Evolutionary conservation across 805 yeast genomes (phyloP).

Genomic region (Candida ficus): DNA sequence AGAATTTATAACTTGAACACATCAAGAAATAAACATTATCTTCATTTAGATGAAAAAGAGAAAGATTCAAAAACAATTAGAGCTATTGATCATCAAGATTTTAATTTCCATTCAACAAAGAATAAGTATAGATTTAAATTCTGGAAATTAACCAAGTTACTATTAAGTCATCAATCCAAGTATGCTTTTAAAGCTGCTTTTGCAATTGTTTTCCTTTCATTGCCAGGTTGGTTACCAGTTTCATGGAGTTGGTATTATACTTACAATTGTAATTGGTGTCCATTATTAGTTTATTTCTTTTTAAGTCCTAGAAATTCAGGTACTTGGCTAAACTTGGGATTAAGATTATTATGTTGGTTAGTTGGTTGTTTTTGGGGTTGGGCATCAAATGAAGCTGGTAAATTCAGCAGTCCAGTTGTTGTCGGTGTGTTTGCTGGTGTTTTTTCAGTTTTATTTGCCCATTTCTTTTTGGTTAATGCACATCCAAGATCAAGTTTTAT

Average conservation of each 20-base stretch:
- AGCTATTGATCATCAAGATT: slow-evolving; percentile 39
- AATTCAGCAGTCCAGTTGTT: slow-evolving; percentile 34
- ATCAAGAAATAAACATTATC: slow-evolving; percentile 27
- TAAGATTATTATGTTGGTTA: slow-evolving; percentile 32
- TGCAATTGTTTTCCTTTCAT: slow-evolving; percentile 31
- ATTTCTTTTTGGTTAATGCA: slow-evolving; percentile 29
- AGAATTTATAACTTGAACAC: slow-evolving; percentile 40
- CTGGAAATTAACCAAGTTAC: slow-evolving; percentile 31
- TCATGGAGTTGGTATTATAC: slow-evolving; percentile 38
- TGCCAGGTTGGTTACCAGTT: slow-evolving; percentile 39
- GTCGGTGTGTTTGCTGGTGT: slow-evolving; percentile 35
- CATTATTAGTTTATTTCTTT: slow-evolving; percentile 30
- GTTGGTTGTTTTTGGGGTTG: slow-evolving; percentile 45
- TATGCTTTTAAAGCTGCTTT: slow-evolving; percentile 39
- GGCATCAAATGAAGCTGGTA: slow-evolving; percentile 36
- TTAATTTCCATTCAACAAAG: slow-evolving; percentile 33
- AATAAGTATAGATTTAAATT: slow-evolving; percentile 31
- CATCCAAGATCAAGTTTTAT: slow-evolving; percentile 41
- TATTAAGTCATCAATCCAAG: slow-evolving; percentile 35
- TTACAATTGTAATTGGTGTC: slow-evolving; percentile 41
- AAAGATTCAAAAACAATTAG: slow-evolving; percentile 19
- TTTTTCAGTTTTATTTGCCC: slow-evolving; percentile 28
- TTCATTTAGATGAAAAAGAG: slow-evolving; percentile 2
- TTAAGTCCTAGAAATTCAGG: slow-evolving; percentile 38
- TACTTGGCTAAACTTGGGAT: slow-evolving; percentile 28